A percentile compares a stretch with the other conserved stretches of the same genome.
Evolutionary conservation across 2,329 filamentous ascomycete genomes (phyloP).

Genomic region (Xylariaceae sp.): DNA sequence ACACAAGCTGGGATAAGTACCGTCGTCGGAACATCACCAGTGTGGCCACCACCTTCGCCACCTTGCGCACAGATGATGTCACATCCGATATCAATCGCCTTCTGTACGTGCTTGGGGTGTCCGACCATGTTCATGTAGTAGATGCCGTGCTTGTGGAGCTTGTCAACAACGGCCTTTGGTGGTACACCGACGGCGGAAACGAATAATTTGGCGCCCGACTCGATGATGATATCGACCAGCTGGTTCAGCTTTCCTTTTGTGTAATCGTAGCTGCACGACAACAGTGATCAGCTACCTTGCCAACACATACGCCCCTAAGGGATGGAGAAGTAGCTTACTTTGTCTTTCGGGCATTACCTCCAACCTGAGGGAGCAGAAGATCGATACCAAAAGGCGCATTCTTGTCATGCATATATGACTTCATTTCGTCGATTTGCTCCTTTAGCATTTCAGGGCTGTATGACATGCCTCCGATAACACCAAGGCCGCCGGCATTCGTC

Average conservation of each 20-base stretch:
- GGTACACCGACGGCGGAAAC: constrained; percentile 95
- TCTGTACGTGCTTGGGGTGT: constrained; percentile 97
- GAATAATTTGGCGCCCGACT: constrained; percentile 86
- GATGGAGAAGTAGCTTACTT: constrained; percentile 48
- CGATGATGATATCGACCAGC: constrained; percentile 87
- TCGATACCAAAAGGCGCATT: constrained; percentile 94
- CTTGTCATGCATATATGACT: constrained; percentile 82
- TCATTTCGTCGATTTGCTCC: constrained; percentile 93
- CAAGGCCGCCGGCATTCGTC: constrained; percentile 92
- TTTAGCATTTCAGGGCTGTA: constrained; percentile 97
- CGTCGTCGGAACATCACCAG: constrained; percentile 86
- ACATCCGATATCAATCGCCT: constrained; percentile 85
- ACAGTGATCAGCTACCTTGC: constrained; percentile 3
- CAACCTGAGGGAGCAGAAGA: constrained; percentile 88
- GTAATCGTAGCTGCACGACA: constrained; percentile 80
- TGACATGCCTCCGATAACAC: constrained; percentile 91
- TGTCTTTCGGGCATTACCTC: constrained; percentile 89
- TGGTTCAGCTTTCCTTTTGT: constrained; percentile 97
- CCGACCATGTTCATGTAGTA: constrained; percentile 99
- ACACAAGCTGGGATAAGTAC: constrained; percentile 91
- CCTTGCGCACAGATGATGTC: constrained; percentile 99
- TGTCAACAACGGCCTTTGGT: constrained; percentile 82
- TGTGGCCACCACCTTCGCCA: constrained; percentile 95
- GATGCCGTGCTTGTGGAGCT: constrained; percentile 80
- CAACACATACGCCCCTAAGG: not conserved